Base-by-base conservation (phyloP, 306 rosid species). In the Hippophae gyantsensis region DNA sequence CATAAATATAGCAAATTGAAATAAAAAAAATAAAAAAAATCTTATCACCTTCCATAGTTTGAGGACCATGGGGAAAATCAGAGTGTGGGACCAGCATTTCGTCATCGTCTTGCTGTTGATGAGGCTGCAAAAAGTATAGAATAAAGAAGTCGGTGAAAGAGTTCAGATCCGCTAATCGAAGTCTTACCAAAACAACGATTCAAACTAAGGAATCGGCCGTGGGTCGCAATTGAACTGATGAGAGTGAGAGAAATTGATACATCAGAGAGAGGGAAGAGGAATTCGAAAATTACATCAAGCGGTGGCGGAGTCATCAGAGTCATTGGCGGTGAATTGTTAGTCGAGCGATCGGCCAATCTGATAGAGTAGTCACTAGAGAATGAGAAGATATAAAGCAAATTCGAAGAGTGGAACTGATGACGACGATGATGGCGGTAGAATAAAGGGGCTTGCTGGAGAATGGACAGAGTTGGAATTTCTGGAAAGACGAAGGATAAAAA, bases 301-400 rank as follows among this genome's bases (percentile, higher is more conserved):
- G 82, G 79, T 14, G 82, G 76, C 72, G 86, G 72, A 68, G 78
- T 73, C 68, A 78, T 74, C 69, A 80, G 69, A 68, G 78, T 73
- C 79, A 69, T 70, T 47, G 61, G 57, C 6, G 57, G 53, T n/a
- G 64, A 50, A 63, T 65, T 52, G 41, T 61, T 11, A 56, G 55
- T 72, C 69, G 69, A 48, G 62, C 48, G 76, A 72, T 65, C 58
- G 71, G 40, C 62, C 48, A 72, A 72, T 72, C 67, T 9, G 62
- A 13, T 38, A 13, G 13, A 49, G 53, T 9, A 12, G 53, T 49
- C n/a, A 23, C 53, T 12, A 32, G 47, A 61, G 54, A 63, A 43
- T 8, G 11, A 27, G 45, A 42, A 8, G 58, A 25, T 1, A 53
- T 6, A 42, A 25, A 42, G 50, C 8, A 42, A 54, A 43, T 32